These are phyloP conservation scores for Medicago ruthenica DNA, from an alignment of 306 rosid species.

Conservation along the genomic window DNA sequence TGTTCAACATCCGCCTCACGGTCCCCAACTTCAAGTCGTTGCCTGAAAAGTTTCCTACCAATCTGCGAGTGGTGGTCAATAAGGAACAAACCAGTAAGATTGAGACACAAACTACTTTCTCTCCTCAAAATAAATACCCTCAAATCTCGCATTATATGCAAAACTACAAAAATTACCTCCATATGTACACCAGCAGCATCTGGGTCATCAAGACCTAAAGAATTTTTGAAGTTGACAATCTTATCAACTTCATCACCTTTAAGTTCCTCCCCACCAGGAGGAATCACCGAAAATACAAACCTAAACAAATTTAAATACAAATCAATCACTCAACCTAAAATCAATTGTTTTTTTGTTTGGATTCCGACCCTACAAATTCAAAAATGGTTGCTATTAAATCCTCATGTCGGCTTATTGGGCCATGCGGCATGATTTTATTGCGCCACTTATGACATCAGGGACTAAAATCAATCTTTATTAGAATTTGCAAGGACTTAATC, in stretches of 20 bases:
- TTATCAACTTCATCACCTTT: slow-evolving; percentile 82
- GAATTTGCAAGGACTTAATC: too few relatives aligned
- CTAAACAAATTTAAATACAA: slow-evolving; percentile 43
- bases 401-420: too few relatives aligned
- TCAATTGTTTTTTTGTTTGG: too few relatives aligned
- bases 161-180: slow-evolving; percentile 64
- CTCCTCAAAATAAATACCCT: slow-evolving; percentile 25
- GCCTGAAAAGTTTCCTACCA: slow-evolving; percentile 88
- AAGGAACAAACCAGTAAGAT: slow-evolving; percentile 46
- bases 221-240: slow-evolving; percentile 72
- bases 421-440: too few relatives aligned
- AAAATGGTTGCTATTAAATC: too few relatives aligned
- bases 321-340: slow-evolving; percentile 32
- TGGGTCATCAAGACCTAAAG: slow-evolving; percentile 93
- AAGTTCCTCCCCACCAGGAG: slow-evolving; percentile 84
- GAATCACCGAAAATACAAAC: slow-evolving; percentile 81
- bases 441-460: too few relatives aligned
- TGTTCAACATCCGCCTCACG: slow-evolving; percentile 83
- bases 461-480: too few relatives aligned
- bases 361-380: too few relatives aligned
- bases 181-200: slow-evolving; percentile 98
- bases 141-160: slow-evolving; percentile 15
- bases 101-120: slow-evolving; percentile 35
- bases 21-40: slow-evolving; percentile 93
- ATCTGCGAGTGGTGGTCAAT: slow-evolving; percentile 52